phyloP scores from a whole-genome alignment of 1,139 yeast species.

The Yamadazyma diospyri region DNA sequence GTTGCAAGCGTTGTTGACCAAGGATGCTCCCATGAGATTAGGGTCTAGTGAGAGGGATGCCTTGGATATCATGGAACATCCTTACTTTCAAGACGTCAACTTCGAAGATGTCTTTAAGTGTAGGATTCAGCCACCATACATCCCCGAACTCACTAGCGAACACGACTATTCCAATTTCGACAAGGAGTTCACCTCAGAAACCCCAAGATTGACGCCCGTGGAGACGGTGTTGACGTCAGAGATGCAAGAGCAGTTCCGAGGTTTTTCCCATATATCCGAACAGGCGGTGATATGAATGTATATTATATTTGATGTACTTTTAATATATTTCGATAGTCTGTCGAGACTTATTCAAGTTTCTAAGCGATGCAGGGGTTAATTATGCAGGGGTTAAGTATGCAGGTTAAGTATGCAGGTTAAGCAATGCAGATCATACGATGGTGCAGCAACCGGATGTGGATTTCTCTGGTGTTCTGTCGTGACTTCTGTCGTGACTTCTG shows the following conservation, averaged over 20 bases:
- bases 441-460: slow-evolving; percentile 6
- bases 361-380: too few relatives aligned
- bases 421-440: slow-evolving; percentile 3
- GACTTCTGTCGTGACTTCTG: too few relatives aligned
- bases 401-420: neutral
- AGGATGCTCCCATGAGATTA: slow-evolving; percentile 79
- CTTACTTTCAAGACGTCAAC: slow-evolving; percentile 84
- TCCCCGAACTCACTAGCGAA: slow-evolving; percentile 78
- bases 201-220: slow-evolving; percentile 93
- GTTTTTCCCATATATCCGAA: slow-evolving; percentile 86
- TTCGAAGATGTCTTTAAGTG: slow-evolving; percentile 80
- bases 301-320: neutral
- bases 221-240: slow-evolving; percentile 81
- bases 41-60: slow-evolving; percentile 92
- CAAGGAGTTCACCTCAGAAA: slow-evolving; percentile 90
- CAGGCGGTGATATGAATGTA: slow-evolving; percentile 41
- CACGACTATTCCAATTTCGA: slow-evolving; percentile 93
- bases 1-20: slow-evolving; percentile 82
- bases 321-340: neutral
- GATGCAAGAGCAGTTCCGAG: slow-evolving; percentile 96
- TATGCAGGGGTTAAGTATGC: too few relatives aligned
- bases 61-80: slow-evolving; percentile 89
- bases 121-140: slow-evolving; percentile 78
- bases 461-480: too few relatives aligned
- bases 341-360: too few relatives aligned